Base-by-base conservation (phyloP, 768 basidiomycete genomes). In the Trametes coccinea region DNA sequence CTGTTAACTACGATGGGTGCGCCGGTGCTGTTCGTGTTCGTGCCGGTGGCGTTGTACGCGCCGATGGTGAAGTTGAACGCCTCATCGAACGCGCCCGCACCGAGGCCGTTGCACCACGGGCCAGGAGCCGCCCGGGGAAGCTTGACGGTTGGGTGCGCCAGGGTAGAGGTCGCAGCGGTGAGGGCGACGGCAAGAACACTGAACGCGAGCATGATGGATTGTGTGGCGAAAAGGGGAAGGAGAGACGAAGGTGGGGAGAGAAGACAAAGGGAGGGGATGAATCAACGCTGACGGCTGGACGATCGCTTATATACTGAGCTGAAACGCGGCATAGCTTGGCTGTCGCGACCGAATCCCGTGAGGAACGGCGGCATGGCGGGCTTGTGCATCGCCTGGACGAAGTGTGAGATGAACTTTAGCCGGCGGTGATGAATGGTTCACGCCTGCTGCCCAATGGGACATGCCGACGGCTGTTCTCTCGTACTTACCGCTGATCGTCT, bases 21-120 rank as follows among this genome's bases (percentile, higher is more conserved):
- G 0, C 82, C 82, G 1, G 79, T 82, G 27, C 61, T 56, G 67
- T 82, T 81, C 3, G 74, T 65, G 61, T 83, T 82, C 4, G 76
- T 70, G 7, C 70, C 64, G 1, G 79, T 77, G 13, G 71, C 66
- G 66, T 82, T 82, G 58, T 70, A 68, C 5, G 82, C 82, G 37
- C 78, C 73, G 40, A 84, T 74, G 6, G 78, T 82, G 70, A 84
- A 81, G 64, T 78, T 77, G 62, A 70, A 74, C 14, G 74, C 63
- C 30, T 52, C 63, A 60, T 70, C 69, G 62, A 69, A 70, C 16
- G 61, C 67, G 48, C 63, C 65, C n/a, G 39, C 55, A 13, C 71
- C 69, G 49, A 71, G 63, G 22, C 58, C 59, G 16, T 53, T 45
- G 62, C 71, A 72, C 60, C 56, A 66, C 4, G 66, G 54, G 39